Evolutionary conservation across 306 rosid species (phyloP), one percentile per base, ranked within the genome.

Genomic region (Castanea sativa): DNA sequence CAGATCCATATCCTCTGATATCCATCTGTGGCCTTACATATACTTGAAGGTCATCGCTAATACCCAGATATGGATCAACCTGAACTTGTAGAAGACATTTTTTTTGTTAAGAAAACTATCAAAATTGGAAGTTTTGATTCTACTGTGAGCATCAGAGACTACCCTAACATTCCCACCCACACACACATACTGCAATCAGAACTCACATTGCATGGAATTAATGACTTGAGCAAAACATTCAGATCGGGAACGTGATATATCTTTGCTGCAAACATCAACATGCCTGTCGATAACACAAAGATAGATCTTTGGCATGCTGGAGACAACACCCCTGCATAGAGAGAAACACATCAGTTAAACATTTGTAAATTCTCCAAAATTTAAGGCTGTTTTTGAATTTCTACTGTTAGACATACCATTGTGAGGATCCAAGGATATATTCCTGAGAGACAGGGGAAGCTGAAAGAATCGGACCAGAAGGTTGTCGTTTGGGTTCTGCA

Each of bases 11-110:
- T 43, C 87, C 92, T 73, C 83, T 87, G 57, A 83, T 29, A 79
- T 91, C 93, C 74, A 80, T 83, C 69, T 91, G 80, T 60, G 77
- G 79, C 92, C 87, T 93, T 78, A 84, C 84, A 87, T 88, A 93
- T 72, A 96, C 83, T 78, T 90, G 97, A 90, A 83, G 88, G 56
- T 90, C 99, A 18, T 90, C 96, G 57, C 90, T 80, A 81, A 89
- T 87, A 30, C 88, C 97, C 79, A 96, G 83, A 89, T 86, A 91
- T 21, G 98, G 96, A 86, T 93, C 97, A 86, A 89, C 88, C 98
- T 96, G 84, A 83, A 76, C 19, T 27, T 55, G 79, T 11, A 73
- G 32, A 86, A 35, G 68, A 73, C 15, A 20, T 27, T 49, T 23
- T 23, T 49, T 15, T 16, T 49, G 12, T 15, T 25, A 13, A 71